Base-by-base conservation (phyloP, 2,329 filamentous ascomycete genomes). In the Nothopassalora personata region DNA sequence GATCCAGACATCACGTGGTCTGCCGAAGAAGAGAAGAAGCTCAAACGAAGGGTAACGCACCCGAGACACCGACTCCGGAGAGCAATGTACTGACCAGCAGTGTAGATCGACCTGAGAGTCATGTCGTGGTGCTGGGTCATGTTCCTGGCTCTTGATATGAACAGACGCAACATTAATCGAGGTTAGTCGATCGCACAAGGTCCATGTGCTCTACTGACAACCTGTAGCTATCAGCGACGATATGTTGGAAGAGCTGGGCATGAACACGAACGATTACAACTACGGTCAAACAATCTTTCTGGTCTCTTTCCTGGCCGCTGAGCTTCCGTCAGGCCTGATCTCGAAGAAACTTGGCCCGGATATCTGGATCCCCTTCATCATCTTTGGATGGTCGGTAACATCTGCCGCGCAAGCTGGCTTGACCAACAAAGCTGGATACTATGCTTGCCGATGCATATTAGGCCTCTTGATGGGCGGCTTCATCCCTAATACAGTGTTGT, bases 401-500 rank as follows among this genome's bases (percentile, higher is more conserved):
- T 67, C 75, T 65, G 65, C 58, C 1, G 51, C 62, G 1, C 64
- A 66, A 45, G 64, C 66, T 72, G 70, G 64, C 27, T 23, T 67
- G 13, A 72, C 60, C 3, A 71, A 65, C 15, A 72, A 72, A 48
- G 60, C 70, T 0, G 66, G 70, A 0, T 77, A 74, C 63, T 75
- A 70, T 39, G 69, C 68, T 23, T 71, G 71, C 1, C 68, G 76
- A 0, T 73, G 71, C 4, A 61, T 78, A 7, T 70, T 78, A 5
- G 75, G 76, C 1, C 61, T 74, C 0, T 64, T 76, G 2, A 76
- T 75, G 64, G 73, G 73, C 30, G 70, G 71, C 1, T 72, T 71
- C 58, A 66, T 66, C 18, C 64, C 64, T 3, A 83, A 85, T 57
- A 83, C 84, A n/a, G 81, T 88, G 5, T 57, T 66, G 4, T 66